Base-by-base conservation (phyloP, 202 grass and related monocot genomes). In the Setaria viridis region DNA sequence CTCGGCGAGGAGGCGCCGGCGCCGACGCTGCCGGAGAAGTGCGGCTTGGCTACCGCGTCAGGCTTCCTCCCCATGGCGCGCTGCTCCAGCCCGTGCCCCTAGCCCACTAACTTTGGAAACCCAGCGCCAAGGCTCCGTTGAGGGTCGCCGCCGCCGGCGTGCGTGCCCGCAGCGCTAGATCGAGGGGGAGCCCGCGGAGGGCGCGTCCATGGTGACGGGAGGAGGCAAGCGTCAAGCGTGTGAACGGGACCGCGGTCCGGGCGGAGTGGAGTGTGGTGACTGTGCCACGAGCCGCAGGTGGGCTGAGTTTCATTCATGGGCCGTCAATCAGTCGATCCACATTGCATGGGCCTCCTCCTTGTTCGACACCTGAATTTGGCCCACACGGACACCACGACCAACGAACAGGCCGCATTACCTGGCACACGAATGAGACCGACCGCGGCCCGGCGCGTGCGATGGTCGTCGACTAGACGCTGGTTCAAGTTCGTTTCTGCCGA, bases 31-130 rank as follows among this genome's bases (percentile, higher is more conserved):
- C 54, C 72, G 39, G 78, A 50, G 62, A n/a, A 16, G 81, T 70
- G 70, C 48, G 76, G 78, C 74, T 83, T 92, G 69, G 60, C 50
- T 57, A 14, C 63, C 73, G 70, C 79, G 73, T 88, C 86, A 57
- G 78, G 79, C 88, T 81, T 87, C 84, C 70, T 89, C 63, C 79
- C 89, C 89, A 94, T 89, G 60, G 56, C 72, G 35, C 77, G 10
- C 71, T 8, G 55, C 19, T 74, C 32, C 37, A 11, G 43, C 41
- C 32, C 17, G 72, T 1, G 13, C 20, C 12, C 47, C 43, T 7
- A 57, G 11, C 20, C 0, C 1, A n/a, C 39, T 2, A 14, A 37
- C 6, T 42, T 7, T 5, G 1, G 2, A 51, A 64, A 21, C 25
- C 2, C 51, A 39, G 46, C 4, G 33, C 25, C 32, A 12, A 54